phyloP scores from a whole-genome alignment of 129 eudicot species.

The Mikania micrantha region DNA sequence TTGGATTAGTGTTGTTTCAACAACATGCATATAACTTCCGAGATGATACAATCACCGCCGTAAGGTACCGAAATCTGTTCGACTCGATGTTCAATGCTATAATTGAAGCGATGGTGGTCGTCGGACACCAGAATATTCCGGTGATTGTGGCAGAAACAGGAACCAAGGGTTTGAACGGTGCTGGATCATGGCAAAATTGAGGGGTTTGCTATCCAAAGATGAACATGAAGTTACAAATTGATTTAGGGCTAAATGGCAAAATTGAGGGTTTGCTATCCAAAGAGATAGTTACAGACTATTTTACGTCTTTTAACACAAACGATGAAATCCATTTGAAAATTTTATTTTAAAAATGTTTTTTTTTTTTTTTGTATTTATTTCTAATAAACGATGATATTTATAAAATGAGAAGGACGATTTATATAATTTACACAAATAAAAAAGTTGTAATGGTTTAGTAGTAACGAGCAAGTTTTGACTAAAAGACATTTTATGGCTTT shows the following conservation, averaged over 20 bases:
- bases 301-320: too few species aligned
- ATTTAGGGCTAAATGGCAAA: too few species aligned
- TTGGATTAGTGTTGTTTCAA: conserved; percentile 63
- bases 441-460: neutral
- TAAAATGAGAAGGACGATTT: too few species aligned
- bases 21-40: conserved; percentile 55
- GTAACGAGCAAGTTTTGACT: neutral
- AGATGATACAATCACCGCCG: conserved; percentile 70
- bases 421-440: too few species aligned
- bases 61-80: conserved; percentile 70
- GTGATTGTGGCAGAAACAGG: conserved; percentile 63
- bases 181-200: conserved; percentile 24
- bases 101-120: conserved; percentile 53
- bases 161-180: conserved; percentile 8
- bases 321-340: too few species aligned
- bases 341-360: too few species aligned
- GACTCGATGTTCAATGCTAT: conserved; percentile 82
- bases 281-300: too few species aligned
- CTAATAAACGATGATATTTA: too few species aligned
- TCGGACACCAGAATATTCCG: conserved; percentile 77
- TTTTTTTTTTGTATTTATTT: too few species aligned
- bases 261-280: too few species aligned
- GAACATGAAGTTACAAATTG: conserved; percentile 28
- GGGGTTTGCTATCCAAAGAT: conserved; percentile 30
- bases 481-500: neutral